These are phyloP conservation scores for Diplodia corticola DNA, from an alignment of 2,329 filamentous ascomycete genomes.

Conservation along the genomic window DNA sequence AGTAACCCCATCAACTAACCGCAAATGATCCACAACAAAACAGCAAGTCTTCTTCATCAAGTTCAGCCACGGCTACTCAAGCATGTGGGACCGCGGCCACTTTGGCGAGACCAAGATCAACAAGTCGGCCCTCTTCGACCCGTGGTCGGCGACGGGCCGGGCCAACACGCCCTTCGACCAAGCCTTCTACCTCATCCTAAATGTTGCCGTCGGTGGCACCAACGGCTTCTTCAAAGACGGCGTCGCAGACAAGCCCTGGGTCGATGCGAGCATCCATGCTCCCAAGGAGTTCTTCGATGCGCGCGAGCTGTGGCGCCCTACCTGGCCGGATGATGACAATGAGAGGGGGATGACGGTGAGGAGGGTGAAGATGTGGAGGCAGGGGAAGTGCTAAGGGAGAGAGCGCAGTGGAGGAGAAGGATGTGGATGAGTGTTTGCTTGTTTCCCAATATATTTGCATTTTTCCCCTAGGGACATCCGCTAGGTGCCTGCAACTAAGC, in stretches of 20 bases:
- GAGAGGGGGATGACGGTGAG: conserved; percentile 27
- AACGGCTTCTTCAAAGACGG: conserved; percentile 22
- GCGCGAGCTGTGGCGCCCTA: conserved; percentile 12
- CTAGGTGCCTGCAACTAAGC: background rate
- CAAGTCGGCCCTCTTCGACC: conserved; percentile 40
- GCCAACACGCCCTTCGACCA: conserved; percentile 44
- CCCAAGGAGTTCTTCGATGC: conserved; percentile 20
- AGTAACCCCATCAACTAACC: background rate
- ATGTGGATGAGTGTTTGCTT: background rate
- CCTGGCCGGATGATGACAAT: conserved; percentile 23
- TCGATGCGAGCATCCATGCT: conserved; percentile 15
- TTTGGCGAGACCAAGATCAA: conserved; percentile 39
- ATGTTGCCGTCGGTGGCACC: conserved; percentile 29
- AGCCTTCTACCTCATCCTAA: conserved; percentile 40
- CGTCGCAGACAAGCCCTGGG: conserved; percentile 19
- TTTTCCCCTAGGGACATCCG: too few species aligned
- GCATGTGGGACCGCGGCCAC: conserved; percentile 42
- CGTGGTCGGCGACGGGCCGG: conserved; percentile 38
- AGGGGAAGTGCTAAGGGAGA: conserved; percentile 9
- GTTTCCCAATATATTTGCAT: too few species aligned
- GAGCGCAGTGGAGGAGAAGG: too few species aligned
- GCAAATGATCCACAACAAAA: too few species aligned
- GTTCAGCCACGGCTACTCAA: conserved; percentile 29
- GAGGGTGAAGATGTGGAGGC: conserved; percentile 27
- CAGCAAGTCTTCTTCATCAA: conserved; percentile 25